Base-by-base conservation (phyloP, 768 basidiomycete species). In the Pisolithus microcarpus region DNA sequence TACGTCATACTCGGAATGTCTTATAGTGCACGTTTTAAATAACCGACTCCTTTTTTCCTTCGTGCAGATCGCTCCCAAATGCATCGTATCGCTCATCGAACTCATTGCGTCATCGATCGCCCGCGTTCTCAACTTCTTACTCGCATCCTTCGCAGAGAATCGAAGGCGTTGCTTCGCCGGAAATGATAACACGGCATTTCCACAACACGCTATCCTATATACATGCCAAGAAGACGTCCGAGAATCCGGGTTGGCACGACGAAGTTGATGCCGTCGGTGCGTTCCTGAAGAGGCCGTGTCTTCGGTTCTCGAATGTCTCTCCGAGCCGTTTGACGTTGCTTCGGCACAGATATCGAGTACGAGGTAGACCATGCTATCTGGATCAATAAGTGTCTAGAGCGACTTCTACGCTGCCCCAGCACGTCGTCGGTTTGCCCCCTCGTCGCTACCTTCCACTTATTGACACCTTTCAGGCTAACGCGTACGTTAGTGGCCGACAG, bases 81-180 rank as follows among this genome's bases (percentile, higher is more conserved):
- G 94, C 60, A 85, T 98, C 55, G 97, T 95, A 68, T 91, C 88
- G 54, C 80, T 23, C 21, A 4, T 4, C 21, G 21, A 23, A 23
- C 21, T 23, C 21, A 23, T 23, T 23, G 21, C 21, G 4, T 99
- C 42, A 92, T 98, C 16, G 95, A 98, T 87, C 87, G 1, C 83
- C 86, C 16, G 54, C 60, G 0, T 65, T 55, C 0, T 58, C 62
- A 0, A 38, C 61, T 1, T 66, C 65, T 1, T 90, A 94, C 62
- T 81, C 92, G 2, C 91, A 95, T 60, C 89, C 92, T 0, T 84
- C 90, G 0, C 84, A 91, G 58, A 84, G 91, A 23, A 82, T 98
- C 53, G 96, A 98, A 61, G 91, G 91, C 9, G 95, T 92, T 0
- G 85, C 92, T 56, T 86, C 89, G 6, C 90, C 92, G 11, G 94